Percentiles rank a stretch among this genome's conserved stretches.
Conservation (phyloP, 352 stramenopile genomes). For the Phytophthora ohioensis region DNA sequence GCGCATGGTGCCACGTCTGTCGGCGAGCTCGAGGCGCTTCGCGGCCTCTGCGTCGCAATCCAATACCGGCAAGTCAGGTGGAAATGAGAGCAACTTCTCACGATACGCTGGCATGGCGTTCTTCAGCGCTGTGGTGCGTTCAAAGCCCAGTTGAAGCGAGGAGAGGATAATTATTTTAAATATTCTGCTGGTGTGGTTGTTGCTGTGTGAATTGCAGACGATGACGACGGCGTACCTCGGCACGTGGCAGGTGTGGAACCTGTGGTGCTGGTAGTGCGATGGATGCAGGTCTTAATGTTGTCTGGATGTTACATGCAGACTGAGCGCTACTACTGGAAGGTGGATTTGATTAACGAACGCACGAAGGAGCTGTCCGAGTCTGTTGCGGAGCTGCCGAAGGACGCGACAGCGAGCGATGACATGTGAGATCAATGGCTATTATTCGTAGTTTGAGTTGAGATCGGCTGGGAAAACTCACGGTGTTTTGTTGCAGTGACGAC, state of each 20-base stretch:
- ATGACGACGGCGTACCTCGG: slow-evolving; percentile 81
- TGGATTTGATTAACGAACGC: slow-evolving; percentile 86
- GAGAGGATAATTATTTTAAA: slow-evolving; percentile 6
- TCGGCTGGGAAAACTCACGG: background rate
- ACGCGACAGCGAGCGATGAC: slow-evolving; percentile 63
- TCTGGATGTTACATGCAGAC: slow-evolving; percentile 50
- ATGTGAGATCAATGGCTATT: slow-evolving; percentile 40
- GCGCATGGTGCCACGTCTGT: slow-evolving; percentile 26
- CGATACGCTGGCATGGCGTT: slow-evolving; percentile 87
- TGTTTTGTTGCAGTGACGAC: slow-evolving; percentile 57
- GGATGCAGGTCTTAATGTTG: background rate
- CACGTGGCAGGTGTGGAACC: slow-evolving; percentile 70
- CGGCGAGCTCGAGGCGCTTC: slow-evolving; percentile 36
- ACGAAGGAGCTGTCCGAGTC: slow-evolving; percentile 76
- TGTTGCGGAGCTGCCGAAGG: slow-evolving; percentile 65
- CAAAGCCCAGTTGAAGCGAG: background rate
- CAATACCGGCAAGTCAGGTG: slow-evolving; percentile 6
- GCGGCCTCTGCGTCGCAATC: slow-evolving; percentile 36
- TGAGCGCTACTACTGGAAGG: slow-evolving; percentile 91
- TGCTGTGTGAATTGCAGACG: slow-evolving; percentile 44
- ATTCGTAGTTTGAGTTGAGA: too few species aligned
- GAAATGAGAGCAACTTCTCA: slow-evolving; percentile 72
- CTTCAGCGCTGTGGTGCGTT: slow-evolving; percentile 81
- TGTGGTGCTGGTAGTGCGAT: background rate
- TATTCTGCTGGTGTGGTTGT: slow-evolving; percentile 1